Evolutionary conservation across 2,329 filamentous ascomycete species (phyloP).

Genomic region (Hirsutella thompsonii): DNA sequence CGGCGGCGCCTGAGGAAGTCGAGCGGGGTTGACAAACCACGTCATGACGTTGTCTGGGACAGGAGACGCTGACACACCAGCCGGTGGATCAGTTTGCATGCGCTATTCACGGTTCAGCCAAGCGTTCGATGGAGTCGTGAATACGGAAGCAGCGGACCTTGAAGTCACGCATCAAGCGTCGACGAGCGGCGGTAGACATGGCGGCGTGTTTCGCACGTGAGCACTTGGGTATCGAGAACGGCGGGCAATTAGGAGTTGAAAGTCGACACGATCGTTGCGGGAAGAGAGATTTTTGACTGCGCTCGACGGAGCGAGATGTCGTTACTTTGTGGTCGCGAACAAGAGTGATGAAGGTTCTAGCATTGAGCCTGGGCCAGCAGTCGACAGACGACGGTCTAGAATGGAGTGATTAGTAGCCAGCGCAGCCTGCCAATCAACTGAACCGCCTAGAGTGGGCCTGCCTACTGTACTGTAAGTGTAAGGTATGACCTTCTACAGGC

Average conservation of each 20-base stretch:
- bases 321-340: too few species aligned
- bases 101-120: slow-evolving; percentile 41
- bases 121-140: not conserved
- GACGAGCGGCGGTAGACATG: slow-evolving; percentile 84
- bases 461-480: too few species aligned
- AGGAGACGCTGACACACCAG: slow-evolving; percentile 90
- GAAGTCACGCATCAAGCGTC: slow-evolving; percentile 98
- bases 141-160: slow-evolving; percentile 52
- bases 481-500: too few species aligned
- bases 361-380: too few species aligned
- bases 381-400: too few species aligned
- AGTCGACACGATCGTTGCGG: not conserved
- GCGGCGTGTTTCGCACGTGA: slow-evolving; percentile 6
- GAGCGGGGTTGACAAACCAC: slow-evolving; percentile 44
- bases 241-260: not conserved
- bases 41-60: slow-evolving; percentile 97
- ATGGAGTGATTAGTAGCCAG: too few species aligned
- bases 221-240: not conserved
- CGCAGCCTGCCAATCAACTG: too few species aligned
- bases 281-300: too few species aligned
- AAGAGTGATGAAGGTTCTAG: too few species aligned
- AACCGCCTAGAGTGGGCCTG: too few species aligned
- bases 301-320: too few species aligned
- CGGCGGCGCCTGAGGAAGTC: not conserved
- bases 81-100: slow-evolving; percentile 98